Base-by-base conservation (phyloP, 495 filamentous ascomycete genomes). In the Penicilliopsis zonata region DNA sequence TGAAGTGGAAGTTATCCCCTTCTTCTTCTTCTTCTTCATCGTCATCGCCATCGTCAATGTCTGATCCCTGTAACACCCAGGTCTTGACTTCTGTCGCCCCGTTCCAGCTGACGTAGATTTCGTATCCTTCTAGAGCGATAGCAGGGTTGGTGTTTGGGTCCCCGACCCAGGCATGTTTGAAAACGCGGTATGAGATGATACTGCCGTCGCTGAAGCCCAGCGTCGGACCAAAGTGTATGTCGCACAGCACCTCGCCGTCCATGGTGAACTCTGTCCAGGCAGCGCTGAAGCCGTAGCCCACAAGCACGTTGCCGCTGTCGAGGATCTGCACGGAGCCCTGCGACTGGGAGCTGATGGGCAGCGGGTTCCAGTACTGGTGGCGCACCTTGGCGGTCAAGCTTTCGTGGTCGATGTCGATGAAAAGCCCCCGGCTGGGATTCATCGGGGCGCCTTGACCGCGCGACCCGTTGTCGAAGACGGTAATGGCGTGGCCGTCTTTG, bases 301-400 rank as follows among this genome's bases (percentile, higher is more conserved):
- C 20, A 7, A 76, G 35, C 15, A 60, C 53, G 38, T 68, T 65
- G 1, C 59, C 67, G 32, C 53, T 59, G 4, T 44, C 41, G 1
- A 72, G 49, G 5, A 60, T 18, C 41, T 71, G 60, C 13, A 60
- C 40, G 9, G 59, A 61, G 8, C 72, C 72, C 37, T 67, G 61
- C 0, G 57, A 67, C 9, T 51, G 50, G 13, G 49, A 50, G 26
- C 40, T 53, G 8, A 65, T 53, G 4, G 43, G 26, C 9, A 54
- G 17, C 1, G 47, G 37, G 15, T 49, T 55, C 40, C 36, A 45
- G 44, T 63, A 70, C 10, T 47, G 47, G 28, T 52, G 40, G 4
- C 54, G 41, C 7, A 67, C 35, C 0, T 28, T 14, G n/a, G 47
- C 61, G 3, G 58, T 65, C 54, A 55, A 57, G 0, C 44, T 30